A percentile compares a stretch with the other conserved stretches of the same genome.
phyloP scores from a whole-genome alignment of 768 basidiomycete genomes.

The Naematelia aurantialba region DNA sequence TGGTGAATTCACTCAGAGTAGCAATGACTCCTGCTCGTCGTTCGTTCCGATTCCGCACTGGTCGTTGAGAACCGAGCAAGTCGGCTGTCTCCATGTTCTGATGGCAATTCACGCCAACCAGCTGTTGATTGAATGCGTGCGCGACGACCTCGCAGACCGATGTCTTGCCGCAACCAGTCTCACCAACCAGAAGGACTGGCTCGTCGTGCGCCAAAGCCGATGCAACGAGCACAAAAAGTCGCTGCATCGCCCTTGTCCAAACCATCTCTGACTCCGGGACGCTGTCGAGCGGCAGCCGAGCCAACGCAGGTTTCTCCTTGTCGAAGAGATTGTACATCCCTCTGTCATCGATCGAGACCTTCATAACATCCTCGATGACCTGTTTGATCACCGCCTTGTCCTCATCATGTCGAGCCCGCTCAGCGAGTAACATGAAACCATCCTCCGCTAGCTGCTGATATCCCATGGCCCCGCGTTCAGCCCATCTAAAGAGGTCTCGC shows the following conservation, averaged over 20 bases:
- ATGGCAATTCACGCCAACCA: constrained; percentile 85
- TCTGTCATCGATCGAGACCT: constrained; percentile 72
- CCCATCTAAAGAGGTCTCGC: constrained; percentile 97
- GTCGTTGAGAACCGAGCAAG: constrained; percentile 86
- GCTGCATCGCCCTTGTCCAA: constrained; percentile 91
- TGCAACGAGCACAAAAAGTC: constrained; percentile 76
- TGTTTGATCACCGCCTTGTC: constrained; percentile 88
- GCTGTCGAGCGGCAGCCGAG: constrained; percentile 30
- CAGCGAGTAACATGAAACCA: constrained; percentile 95
- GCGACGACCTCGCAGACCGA: constrained; percentile 91
- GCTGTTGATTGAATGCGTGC: constrained; percentile 58
- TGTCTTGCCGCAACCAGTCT: constrained; percentile 96
- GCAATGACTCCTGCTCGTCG: constrained; percentile 24
- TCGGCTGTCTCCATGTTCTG: constrained; percentile 98
- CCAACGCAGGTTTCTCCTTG: constrained; percentile 20
- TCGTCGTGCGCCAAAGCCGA: constrained; percentile 87
- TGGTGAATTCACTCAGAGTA: constrained; percentile 7
- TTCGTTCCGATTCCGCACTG: constrained; percentile 69
- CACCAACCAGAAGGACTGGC: constrained; percentile 90
- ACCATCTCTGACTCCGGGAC: constrained; percentile 56
- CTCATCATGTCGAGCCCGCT: constrained; percentile 76
- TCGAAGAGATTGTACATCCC: constrained; percentile 59
- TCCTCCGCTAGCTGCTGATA: constrained; percentile 92
- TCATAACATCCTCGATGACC: constrained; percentile 84
- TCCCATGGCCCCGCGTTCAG: constrained; percentile 77